These are phyloP conservation scores for Teratosphaeria destructans DNA, from an alignment of 2,329 filamentous ascomycete genomes.

Conservation along the genomic window DNA sequence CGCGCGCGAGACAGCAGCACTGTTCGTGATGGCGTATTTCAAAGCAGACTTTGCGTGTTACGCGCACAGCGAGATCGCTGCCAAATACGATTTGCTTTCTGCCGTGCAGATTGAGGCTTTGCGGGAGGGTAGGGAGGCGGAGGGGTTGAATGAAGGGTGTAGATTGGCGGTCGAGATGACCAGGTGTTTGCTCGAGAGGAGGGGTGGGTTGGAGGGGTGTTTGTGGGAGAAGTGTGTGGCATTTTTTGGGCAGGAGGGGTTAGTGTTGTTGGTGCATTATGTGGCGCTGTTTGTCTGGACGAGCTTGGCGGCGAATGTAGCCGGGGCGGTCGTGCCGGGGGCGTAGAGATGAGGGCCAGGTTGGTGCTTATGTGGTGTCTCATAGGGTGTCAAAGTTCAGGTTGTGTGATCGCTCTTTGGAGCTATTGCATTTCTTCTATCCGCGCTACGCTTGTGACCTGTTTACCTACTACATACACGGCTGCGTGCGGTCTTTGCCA, in stretches of 20 bases:
- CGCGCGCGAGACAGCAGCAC: background rate
- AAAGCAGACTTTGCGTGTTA: background rate
- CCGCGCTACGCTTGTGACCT: too few relatives aligned
- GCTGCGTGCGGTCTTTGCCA: too few relatives aligned
- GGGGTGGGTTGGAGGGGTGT: background rate
- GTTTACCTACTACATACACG: too few relatives aligned
- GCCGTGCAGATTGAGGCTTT: background rate
- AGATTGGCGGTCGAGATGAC: background rate
- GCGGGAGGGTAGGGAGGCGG: background rate
- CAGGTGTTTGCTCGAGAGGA: background rate
- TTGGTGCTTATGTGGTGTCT: background rate
- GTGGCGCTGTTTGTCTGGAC: background rate
- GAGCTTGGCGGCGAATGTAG: background rate
- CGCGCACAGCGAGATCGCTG: background rate
- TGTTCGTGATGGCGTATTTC: background rate
- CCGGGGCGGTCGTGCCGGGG: background rate
- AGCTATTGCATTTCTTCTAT: too few relatives aligned
- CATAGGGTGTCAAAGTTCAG: too few relatives aligned
- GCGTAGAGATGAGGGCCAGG: background rate
- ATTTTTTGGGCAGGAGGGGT: background rate
- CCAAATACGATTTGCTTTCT: background rate
- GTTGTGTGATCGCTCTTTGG: too few relatives aligned
- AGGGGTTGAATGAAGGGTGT: background rate
- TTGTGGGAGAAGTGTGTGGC: background rate
- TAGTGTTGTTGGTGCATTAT: background rate